phyloP scores from a whole-genome alignment of 345 rosid genomes.

The Lagerstroemia speciosa region DNA sequence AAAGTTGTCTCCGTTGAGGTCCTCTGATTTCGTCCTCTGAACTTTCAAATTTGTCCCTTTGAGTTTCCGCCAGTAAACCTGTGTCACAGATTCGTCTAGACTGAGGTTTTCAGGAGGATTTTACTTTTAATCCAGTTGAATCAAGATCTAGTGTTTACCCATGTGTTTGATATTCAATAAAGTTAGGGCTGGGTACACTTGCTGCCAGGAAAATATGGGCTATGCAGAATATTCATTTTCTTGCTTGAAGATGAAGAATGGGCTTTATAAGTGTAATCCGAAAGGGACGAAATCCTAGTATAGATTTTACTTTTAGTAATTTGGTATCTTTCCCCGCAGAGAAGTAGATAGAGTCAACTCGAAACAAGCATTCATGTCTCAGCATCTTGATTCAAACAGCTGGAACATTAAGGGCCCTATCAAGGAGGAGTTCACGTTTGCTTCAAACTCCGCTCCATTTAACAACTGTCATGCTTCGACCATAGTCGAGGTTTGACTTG shows the following conservation, averaged over 20 bases:
- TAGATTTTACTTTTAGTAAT: not conserved
- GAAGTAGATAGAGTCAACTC: conserved; percentile 8
- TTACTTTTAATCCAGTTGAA: not conserved
- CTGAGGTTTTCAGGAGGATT: not conserved
- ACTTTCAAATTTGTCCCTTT: not conserved
- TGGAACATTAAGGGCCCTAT: conserved; percentile 17
- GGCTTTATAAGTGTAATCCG: not conserved
- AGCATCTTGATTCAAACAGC: conserved; percentile 25
- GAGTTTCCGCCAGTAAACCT: not conserved
- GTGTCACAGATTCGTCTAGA: not conserved
- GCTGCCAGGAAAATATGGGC: not conserved
- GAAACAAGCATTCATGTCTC: conserved; percentile 7
- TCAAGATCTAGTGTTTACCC: not conserved
- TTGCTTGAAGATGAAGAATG: not conserved
- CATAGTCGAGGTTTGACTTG: conserved; percentile 54
- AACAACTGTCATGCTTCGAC: conserved; percentile 88
- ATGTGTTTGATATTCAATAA: not conserved
- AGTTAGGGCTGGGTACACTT: not conserved
- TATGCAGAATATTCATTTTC: not conserved
- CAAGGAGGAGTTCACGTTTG: conserved; percentile 58
- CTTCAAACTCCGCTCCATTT: conserved; percentile 63
- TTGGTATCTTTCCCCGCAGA: conserved; percentile 13
- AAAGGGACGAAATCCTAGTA: not conserved
- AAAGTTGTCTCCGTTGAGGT: not conserved
- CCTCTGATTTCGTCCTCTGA: not conserved